These are phyloP conservation scores for Rhodotorula graminis DNA, from an alignment of 768 basidiomycete genomes.

Conservation along the genomic window DNA sequence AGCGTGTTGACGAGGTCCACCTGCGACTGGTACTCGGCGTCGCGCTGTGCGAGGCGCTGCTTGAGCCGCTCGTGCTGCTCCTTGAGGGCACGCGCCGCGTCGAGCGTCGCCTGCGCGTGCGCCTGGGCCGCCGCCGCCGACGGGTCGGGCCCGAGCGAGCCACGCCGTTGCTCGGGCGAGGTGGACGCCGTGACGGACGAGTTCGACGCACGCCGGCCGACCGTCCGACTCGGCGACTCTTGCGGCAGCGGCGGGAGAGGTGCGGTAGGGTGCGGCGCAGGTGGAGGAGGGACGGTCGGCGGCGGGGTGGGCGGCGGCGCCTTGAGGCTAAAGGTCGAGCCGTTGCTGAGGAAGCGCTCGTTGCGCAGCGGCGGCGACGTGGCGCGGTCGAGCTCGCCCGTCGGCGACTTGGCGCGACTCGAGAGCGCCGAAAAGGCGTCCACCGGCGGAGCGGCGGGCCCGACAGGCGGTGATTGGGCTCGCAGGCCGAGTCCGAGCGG, in stretches of 20 bases:
- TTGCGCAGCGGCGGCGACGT: slow-evolving; percentile 28
- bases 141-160: slow-evolving; percentile 8
- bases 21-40: slow-evolving; percentile 81
- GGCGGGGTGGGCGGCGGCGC: slow-evolving; percentile 83
- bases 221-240: background rate
- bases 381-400: slow-evolving; percentile 22
- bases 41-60: slow-evolving; percentile 88
- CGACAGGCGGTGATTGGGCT: background rate
- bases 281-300: slow-evolving; percentile 78
- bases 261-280: slow-evolving; percentile 51
- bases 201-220: slow-evolving; percentile 15
- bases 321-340: slow-evolving; percentile 53
- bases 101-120: slow-evolving; percentile 17
- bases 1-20: slow-evolving; percentile 81
- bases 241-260: slow-evolving; percentile 18
- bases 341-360: slow-evolving; percentile 28
- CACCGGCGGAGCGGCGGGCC: background rate
- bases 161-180: slow-evolving; percentile 3
- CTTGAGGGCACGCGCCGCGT: slow-evolving; percentile 37
- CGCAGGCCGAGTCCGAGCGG: slow-evolving; percentile 11
- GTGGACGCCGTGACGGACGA: slow-evolving; percentile 22
- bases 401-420: slow-evolving; percentile 21
- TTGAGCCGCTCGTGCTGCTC: slow-evolving; percentile 60
- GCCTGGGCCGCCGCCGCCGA: background rate
- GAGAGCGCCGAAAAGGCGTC: background rate